Evolutionary conservation across 2,329 filamentous ascomycete species (phyloP).

Genomic region (Aspergillus fructus): DNA sequence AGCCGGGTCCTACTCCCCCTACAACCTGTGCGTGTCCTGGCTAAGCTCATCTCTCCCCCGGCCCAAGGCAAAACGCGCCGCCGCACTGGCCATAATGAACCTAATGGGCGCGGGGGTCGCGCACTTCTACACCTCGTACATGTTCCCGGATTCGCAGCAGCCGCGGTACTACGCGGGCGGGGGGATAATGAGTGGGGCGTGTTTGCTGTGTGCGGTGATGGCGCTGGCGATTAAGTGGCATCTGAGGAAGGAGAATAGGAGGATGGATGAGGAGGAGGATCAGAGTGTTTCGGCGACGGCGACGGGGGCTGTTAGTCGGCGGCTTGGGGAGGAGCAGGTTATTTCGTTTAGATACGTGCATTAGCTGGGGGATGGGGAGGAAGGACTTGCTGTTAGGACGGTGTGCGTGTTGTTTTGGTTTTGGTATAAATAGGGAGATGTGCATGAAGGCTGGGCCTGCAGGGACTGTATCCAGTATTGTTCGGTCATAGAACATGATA

Average conservation of each 20-base stretch:
- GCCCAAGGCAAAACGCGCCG: neutral
- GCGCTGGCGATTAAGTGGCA: constrained; percentile 1
- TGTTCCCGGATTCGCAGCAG: neutral
- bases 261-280: constrained; percentile 2
- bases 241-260: neutral
- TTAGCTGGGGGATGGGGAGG: neutral
- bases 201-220: neutral
- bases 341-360: constrained; percentile 5
- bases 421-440: no score
- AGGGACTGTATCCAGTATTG: no score
- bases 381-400: no score
- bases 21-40: constrained; percentile 4
- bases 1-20: neutral
- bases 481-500: no score
- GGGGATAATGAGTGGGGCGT: neutral
- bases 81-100: constrained; percentile 4
- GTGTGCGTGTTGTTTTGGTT: no score
- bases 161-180: neutral
- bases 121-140: constrained; percentile 6
- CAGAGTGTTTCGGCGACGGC: neutral
- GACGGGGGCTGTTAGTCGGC: neutral
- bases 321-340: constrained; percentile 1
- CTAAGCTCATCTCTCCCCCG: neutral
- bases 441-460: no score
- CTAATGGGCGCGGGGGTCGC: constrained; percentile 2